Evolutionary conservation across 176 grass and related monocot genomes (phyloP), one percentile per base, ranked within the genome.

Genomic region (Carex myosuroides): DNA sequence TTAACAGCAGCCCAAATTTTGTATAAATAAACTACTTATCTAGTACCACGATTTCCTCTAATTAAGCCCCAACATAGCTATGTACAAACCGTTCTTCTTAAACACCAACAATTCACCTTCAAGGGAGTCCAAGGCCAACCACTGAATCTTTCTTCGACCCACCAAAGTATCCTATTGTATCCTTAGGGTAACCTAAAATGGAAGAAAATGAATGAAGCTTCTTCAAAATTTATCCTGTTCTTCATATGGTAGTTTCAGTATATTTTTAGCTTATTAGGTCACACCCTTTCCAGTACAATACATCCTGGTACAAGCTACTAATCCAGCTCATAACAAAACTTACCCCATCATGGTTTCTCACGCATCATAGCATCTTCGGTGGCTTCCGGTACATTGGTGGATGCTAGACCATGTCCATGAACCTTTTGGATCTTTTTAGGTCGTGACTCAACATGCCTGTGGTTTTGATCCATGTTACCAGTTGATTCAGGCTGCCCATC

Each of bases 71-170:
- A 79, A 98, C 89, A 98, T n/a, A 70, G 85, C 79, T 70, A 60
- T 44, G 86, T 91, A 98, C 12, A 85, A 7, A 72, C 54, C 92
- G 6, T 98, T 92, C 79, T 85, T 95, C 86, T 82, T 90, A 73
- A 95, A 98, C 52, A 98, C 74, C 64, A 67, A 16, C 63, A 98
- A 98, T 29, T 88, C 88, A 26, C 76, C 63, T 85, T 95, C 89
- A 0, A 93, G 89, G 70, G 41, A 48, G 58, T 88, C 81, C 86
- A 98, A 95, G 64, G 78, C 88, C 64, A 3, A 72, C 37, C 0
- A 98, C 86, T 1, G 46, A 84, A 70, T 98, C 93, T 81, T 75
- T 87, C 6, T 83, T 88, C 22, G 84, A 88, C 10, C 92, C 91
- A 24, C 83, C 80, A 50, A 95, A 98, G 55, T 89, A 88, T 54